These are phyloP conservation scores for Filobasidium wieringae DNA, from an alignment of 768 basidiomycete genomes.

Conservation along the genomic window DNA sequence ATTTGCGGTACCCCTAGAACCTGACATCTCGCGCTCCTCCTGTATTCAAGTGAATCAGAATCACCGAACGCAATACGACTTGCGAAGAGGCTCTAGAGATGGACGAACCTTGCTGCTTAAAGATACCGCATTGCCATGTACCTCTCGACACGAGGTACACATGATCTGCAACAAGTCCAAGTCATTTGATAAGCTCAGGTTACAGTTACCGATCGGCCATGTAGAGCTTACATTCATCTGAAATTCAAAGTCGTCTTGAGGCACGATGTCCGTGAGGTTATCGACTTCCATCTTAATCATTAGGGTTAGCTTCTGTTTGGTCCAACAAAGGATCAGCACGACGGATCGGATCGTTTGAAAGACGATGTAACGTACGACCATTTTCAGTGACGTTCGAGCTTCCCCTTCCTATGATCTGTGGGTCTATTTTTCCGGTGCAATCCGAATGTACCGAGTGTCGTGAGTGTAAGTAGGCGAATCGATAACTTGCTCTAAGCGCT, in stretches of 20 bases:
- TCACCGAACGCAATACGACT: neutral
- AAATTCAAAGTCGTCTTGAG: conserved; percentile 30
- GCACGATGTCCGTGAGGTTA: conserved; percentile 32
- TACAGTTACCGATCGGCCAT: neutral
- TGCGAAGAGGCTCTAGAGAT: neutral
- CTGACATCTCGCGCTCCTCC: conserved; percentile 36
- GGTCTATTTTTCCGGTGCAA: too few species aligned
- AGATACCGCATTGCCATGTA: conserved; percentile 32
- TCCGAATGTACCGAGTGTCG: too few species aligned
- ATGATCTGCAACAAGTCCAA: conserved; percentile 17
- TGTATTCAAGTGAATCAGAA: neutral
- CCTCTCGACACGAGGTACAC: conserved; percentile 28
- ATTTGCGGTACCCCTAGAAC: conserved; percentile 34
- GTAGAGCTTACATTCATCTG: conserved; percentile 30
- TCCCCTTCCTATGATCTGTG: too few species aligned
- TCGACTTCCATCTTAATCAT: conserved; percentile 35
- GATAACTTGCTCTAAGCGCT: too few species aligned
- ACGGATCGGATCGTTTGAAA: too few species aligned
- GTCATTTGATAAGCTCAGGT: neutral
- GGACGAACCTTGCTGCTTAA: conserved; percentile 27
- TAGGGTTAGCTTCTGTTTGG: conserved; percentile 30
- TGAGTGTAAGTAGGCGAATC: too few species aligned
- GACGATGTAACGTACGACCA: too few species aligned
- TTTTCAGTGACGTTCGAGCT: too few species aligned
- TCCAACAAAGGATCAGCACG: too few species aligned